Evolutionary conservation across 257 asterid genomes (phyloP).

Genomic region (Solanum paucissectum): DNA sequence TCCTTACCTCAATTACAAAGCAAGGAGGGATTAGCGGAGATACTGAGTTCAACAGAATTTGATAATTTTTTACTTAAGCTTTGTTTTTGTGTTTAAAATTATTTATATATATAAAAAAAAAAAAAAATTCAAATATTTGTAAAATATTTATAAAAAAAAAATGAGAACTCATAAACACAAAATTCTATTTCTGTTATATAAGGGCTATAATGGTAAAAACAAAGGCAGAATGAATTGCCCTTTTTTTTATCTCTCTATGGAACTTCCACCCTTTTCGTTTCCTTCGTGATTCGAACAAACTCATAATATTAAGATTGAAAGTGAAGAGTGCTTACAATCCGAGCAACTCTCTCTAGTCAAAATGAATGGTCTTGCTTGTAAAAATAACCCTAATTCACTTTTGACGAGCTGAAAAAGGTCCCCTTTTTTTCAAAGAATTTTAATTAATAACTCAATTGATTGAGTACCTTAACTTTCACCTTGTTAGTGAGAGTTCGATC

Average conservation of each 20-base stretch:
- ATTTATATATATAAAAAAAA: too few relatives aligned
- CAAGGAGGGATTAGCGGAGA: not conserved
- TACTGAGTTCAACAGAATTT: not conserved
- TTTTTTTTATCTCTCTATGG: too few relatives aligned
- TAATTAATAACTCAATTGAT: not conserved
- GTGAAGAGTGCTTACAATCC: not conserved
- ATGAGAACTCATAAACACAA: not conserved
- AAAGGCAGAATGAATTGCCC: not conserved
- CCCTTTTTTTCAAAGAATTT: not conserved
- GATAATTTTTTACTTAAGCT: not conserved
- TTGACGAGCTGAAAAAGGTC: conserved; percentile 1
- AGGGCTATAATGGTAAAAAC: conserved; percentile 20
- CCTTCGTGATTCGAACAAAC: not conserved
- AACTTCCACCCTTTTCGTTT: not conserved
- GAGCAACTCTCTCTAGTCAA: not conserved
- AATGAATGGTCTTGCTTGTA: not conserved
- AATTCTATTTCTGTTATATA: not conserved
- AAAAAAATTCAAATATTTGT: not conserved
- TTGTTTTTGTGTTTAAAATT: not conserved
- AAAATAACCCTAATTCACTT: conserved; percentile 5
- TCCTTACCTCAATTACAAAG: not conserved
- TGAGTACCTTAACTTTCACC: not conserved
- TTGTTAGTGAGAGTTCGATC: not conserved
- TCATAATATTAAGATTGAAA: not conserved
- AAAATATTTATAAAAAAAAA: not conserved